Evolutionary conservation across 2,329 filamentous ascomycete species (phyloP), one percentile per base, ranked within the genome.

Genomic region (Penicillium sp.): DNA sequence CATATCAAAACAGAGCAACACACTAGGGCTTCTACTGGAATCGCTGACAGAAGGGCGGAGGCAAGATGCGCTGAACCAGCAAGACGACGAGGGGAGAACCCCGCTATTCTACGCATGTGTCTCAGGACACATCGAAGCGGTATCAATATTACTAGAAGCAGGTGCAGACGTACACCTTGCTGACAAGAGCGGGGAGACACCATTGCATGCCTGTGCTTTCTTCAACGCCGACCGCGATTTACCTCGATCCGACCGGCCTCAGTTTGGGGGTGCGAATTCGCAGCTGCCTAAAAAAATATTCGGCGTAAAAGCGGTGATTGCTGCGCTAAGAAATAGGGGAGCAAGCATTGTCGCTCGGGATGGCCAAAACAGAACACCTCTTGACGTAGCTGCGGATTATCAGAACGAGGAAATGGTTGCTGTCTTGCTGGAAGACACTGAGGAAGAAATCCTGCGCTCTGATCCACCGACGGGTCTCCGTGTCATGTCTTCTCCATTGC

Each of bases 81-180:
- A 15, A 15, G 35, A 41, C 11, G 11, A 41, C 35, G 8, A 41
- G 13, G 56, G 56, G 7, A 51, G 45, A 7, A 63, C 61, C 5
- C 35, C 57, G 17, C 45, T 63, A 3, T 21, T 53, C 30, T 26
- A 35, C 21, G 57, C 50, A n/a, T 49, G 53, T 47, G 26, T 30
- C 15, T 17, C 8, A 5, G 53, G 52, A 4, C 15, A 58, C 26
- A 23, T 35, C 5, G 56, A 58, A 5, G 23, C 48, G 7, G 30
- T 13, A 2, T 29, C 26, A 2, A 1, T 58, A 21, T 47, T 58
- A 7, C 13, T 58, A 17, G 58, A 35, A 30, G 49, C 48, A n/a
- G 17, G 23, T 4, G 50, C 21, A 17, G 47, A 60, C 19, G 2
- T 60, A 23, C 2, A 45, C n/a, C 8, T n/a, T 1, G 31, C 29